A percentile compares a stretch with the other conserved stretches of the same genome.
Evolutionary conservation across 805 yeast genomes (phyloP).

Genomic region (Candida pini): DNA sequence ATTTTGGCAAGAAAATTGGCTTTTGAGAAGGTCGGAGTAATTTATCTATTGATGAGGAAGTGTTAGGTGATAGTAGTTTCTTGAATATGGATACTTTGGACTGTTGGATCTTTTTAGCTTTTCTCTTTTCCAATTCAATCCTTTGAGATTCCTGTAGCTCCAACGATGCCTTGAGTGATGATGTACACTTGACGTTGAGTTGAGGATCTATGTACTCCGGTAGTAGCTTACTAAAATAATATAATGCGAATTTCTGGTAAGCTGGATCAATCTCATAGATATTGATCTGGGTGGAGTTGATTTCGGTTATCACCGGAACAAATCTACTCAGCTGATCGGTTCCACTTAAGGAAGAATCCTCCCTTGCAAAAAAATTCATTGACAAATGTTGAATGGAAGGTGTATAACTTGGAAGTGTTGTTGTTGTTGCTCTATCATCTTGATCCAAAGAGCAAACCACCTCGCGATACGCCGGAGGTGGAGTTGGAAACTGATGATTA

Average conservation of each 20-base stretch:
- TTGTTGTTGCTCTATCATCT: no score
- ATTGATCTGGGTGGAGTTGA: constrained; percentile 29
- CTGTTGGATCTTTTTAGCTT: neutral
- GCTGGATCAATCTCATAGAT: constrained; percentile 15
- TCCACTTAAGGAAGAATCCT: neutral
- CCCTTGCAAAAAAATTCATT: neutral
- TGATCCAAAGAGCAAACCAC: no score
- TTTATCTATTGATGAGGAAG: neutral
- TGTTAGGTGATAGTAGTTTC: neutral
- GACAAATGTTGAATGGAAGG: neutral
- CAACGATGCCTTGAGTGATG: no score
- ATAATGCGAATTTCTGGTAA: constrained; percentile 11
- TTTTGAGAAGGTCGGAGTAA: no score
- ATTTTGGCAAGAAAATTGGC: no score
- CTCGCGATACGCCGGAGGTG: no score
- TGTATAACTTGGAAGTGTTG: neutral
- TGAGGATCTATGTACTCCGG: constrained; percentile 24
- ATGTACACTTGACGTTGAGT: constrained; percentile 23
- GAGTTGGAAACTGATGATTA: no score
- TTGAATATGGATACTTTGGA: neutral
- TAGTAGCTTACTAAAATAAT: constrained; percentile 18
- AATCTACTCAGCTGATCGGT: constrained; percentile 1
- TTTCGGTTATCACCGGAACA: constrained; percentile 24
- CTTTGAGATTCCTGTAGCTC: no score
- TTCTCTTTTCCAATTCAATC: neutral